Conservation (phyloP, 768 basidiomycete species). For the Agrocybe chaxingu region DNA sequence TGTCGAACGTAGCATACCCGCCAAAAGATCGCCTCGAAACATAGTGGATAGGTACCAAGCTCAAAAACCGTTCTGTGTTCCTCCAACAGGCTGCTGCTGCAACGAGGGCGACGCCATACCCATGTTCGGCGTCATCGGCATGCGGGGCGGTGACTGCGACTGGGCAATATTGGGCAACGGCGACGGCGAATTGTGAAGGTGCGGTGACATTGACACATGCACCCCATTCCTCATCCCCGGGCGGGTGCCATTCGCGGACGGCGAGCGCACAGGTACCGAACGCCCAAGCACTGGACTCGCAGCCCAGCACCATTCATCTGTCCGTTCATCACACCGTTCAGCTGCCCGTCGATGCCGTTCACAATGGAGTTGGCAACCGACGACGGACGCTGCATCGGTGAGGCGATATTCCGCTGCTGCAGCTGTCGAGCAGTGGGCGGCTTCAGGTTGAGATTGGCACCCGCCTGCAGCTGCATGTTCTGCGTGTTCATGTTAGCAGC, state of each 20-base stretch:
- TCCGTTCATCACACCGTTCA: conserved; percentile 12
- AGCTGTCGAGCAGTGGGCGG: conserved; percentile 36
- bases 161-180: conserved; percentile 42
- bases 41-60: not conserved
- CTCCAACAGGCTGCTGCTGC: conserved; percentile 50
- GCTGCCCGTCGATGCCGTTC: conserved; percentile 22
- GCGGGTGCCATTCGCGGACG: conserved; percentile 59
- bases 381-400: conserved; percentile 29
- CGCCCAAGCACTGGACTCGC: conserved; percentile 35
- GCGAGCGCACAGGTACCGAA: conserved; percentile 40
- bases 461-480: conserved; percentile 27
- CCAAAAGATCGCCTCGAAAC: conserved; percentile 2
- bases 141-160: conserved; percentile 48
- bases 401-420: conserved; percentile 29
- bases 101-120: conserved; percentile 52
- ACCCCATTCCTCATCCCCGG: conserved; percentile 33
- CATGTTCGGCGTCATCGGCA: conserved; percentile 48
- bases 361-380: conserved; percentile 23
- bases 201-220: conserved; percentile 44
- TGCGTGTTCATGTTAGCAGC: conserved; percentile 33
- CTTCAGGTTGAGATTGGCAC: conserved; percentile 39
- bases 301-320: conserved; percentile 11
- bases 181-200: conserved; percentile 44
- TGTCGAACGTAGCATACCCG: conserved; percentile 7
- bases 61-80: conserved; percentile 52